A percentile compares a stretch with the other conserved stretches of the same genome.
Conservation (phyloP, 2,329 filamentous ascomycete genomes). For the Rutstroemia sp. region DNA sequence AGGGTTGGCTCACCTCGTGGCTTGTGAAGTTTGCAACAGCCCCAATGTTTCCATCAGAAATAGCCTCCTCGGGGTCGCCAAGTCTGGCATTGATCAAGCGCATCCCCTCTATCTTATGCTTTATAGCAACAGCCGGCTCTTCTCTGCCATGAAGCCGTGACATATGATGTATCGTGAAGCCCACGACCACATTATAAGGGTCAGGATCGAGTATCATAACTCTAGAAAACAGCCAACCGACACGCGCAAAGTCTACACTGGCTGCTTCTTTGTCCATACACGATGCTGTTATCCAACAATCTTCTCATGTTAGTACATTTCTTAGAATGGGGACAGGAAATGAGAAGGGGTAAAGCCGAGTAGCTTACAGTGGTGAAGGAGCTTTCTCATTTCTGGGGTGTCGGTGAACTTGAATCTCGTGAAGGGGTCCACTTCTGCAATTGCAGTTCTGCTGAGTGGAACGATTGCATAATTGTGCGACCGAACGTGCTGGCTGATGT, state of each 20-base stretch:
- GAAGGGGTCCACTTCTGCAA: background rate
- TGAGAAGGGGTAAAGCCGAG: background rate
- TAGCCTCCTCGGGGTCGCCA: background rate
- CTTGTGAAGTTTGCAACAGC: conserved; percentile 1
- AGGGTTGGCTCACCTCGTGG: background rate
- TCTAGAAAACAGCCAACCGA: conserved; percentile 1
- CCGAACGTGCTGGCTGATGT: background rate
- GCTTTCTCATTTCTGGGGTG: background rate
- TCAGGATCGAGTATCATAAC: background rate
- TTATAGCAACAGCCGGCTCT: background rate
- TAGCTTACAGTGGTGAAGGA: conserved; percentile 1
- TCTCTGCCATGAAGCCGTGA: background rate
- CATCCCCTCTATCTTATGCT: background rate
- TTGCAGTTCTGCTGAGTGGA: background rate
- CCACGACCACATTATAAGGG: background rate
- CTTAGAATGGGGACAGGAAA: background rate
- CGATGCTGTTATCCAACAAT: background rate
- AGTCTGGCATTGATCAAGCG: background rate
- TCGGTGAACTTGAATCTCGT: background rate
- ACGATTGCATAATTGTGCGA: background rate
- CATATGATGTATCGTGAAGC: background rate
- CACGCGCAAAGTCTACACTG: background rate
- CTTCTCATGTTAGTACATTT: background rate
- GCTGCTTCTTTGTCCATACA: background rate
- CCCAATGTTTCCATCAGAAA: background rate